Conservation (phyloP, 345 rosid genomes). For the Brassica napus region DNA sequence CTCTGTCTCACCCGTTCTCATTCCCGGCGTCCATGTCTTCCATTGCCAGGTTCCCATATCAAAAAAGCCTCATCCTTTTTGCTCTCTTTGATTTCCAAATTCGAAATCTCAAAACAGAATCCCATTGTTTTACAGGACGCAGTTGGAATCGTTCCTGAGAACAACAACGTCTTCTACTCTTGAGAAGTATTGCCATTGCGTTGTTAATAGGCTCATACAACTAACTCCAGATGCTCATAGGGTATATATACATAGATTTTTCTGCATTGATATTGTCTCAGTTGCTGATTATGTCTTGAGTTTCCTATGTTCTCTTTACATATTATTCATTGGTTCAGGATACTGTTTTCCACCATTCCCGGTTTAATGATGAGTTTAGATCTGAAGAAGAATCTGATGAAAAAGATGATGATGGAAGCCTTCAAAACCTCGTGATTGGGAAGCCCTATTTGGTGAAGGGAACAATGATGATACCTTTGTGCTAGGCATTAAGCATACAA, state of each 20-base stretch:
- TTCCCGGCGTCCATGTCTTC: conserved; percentile 84
- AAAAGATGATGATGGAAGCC: conserved; percentile 40
- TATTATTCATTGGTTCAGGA: conserved; percentile 50
- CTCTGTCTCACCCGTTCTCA: conserved; percentile 50
- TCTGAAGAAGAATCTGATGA: conserved; percentile 52
- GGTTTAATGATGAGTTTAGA: conserved; percentile 76
- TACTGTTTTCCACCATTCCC: conserved; percentile 70
- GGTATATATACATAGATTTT: conserved; percentile 43
- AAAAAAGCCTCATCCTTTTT: no score
- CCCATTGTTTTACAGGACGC: conserved; percentile 19
- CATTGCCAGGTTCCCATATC: conserved; percentile 55
- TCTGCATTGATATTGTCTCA: conserved; percentile 14
- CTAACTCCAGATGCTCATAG: conserved; percentile 68
- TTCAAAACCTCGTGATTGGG: conserved; percentile 77
- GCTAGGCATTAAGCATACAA: conserved; percentile 85
- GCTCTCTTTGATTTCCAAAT: neutral
- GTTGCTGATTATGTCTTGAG: neutral
- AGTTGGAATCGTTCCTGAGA: conserved; percentile 48
- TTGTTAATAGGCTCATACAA: conserved; percentile 71
- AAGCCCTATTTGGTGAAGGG: conserved; percentile 63
- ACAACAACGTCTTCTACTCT: conserved; percentile 48
- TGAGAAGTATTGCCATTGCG: conserved; percentile 64
- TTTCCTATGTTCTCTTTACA: conserved; percentile 7
- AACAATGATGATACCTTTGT: conserved; percentile 70
- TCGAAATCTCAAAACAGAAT: neutral